These are phyloP conservation scores for Suzukiozyma palmioleophila DNA, from an alignment of 1,139 yeast genomes.

Conservation along the genomic window DNA sequence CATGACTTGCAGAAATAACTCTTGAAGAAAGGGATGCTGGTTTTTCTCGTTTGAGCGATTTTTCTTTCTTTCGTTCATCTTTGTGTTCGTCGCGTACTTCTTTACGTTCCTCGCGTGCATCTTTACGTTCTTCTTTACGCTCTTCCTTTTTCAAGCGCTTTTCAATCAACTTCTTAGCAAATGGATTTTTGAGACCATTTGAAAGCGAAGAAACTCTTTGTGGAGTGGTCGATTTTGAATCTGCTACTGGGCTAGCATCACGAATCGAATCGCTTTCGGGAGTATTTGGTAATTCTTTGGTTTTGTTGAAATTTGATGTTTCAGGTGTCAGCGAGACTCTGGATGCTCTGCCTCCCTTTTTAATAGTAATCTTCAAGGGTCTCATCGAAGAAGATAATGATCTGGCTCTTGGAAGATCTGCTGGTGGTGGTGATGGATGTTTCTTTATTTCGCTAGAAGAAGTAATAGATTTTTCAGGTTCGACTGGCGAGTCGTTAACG, in stretches of 20 bases:
- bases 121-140: too few relatives aligned
- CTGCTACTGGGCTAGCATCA: neutral
- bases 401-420: neutral
- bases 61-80: neutral
- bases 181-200: neutral
- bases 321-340: neutral
- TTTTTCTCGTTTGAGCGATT: constrained; percentile 1
- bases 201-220: constrained; percentile 1
- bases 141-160: too few relatives aligned
- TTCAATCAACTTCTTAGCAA: neutral
- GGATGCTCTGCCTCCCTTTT: neutral
- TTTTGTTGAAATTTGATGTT: neutral
- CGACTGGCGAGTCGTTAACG: too few relatives aligned
- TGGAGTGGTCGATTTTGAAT: neutral
- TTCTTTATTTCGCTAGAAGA: neutral
- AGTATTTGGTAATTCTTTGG: neutral
- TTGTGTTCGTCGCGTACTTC: too few relatives aligned
- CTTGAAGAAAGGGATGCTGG: neutral
- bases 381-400: neutral
- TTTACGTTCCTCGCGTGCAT: too few relatives aligned
- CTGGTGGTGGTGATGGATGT: neutral
- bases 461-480: too few relatives aligned
- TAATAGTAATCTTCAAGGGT: neutral
- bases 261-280: neutral
- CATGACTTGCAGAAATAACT: constrained; percentile 3